Evolutionary conservation across 805 yeast genomes (phyloP), one percentile per base, ranked within the genome.

Genomic region (Hanseniaspora occidentalis): DNA sequence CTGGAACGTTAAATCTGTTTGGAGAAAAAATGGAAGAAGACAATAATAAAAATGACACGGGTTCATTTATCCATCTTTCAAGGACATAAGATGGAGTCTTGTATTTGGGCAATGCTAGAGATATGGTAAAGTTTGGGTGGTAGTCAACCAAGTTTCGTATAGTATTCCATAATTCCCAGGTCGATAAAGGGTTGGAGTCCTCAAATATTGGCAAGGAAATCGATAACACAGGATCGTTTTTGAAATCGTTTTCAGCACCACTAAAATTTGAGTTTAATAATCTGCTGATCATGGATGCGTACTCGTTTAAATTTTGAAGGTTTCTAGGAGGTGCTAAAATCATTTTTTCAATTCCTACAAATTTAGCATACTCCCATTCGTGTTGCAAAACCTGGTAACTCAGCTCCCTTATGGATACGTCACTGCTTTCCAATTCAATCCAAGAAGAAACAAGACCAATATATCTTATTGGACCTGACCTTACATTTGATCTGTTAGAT

Each of bases 131-230:
- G 18, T 73, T 68, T 2, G 57, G 45, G 37, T 77, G 66, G 49
- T 77, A 75, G 41, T 69, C 67, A 48, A 79, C 73, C 27, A 70
- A 59, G 4, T 67, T 62, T 19, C 85, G 60, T 2, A 80, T 70
- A 1, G 80, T 66, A 47, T 79, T 75, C 88, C 88, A 80, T 48
- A 77, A 67, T 41, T 77, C 83, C 88, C 88, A 80, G 2, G 81
- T 75, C 2, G 79, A 73, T 24, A 79, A 55, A 7, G 66, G 59
- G 49, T 71, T 76, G 14, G 63, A 47, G 37, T 71, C 76, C 43
- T 72, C 77, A 43, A 70, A 13, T 71, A 59, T 6, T 75, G 70
- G 44, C 49, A 67, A 40, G 24, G 80, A 69, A 2, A 68, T 65
- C 2, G 77, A 69, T 8, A 67, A 60, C 39, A 57, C 50, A 27